These are phyloP conservation scores for Euphrasia arctica DNA, from an alignment of 305 asterid genomes.

Conservation along the genomic window DNA sequence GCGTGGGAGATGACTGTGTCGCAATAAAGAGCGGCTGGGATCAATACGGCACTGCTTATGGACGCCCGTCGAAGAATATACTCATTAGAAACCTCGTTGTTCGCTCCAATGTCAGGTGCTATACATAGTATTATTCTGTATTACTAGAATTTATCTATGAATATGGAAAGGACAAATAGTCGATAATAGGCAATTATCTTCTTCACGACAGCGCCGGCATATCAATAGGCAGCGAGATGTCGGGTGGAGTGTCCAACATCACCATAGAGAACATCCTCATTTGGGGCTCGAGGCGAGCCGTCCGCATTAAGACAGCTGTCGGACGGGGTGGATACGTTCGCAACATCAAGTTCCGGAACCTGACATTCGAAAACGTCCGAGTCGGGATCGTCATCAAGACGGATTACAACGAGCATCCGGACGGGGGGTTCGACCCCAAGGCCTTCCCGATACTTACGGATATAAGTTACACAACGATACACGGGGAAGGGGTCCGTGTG, in stretches of 20 bases:
- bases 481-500: constrained; percentile 79
- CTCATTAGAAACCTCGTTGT: not conserved
- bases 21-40: constrained; percentile 4
- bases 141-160: no score
- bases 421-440: constrained; percentile 59
- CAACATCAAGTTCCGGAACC: constrained; percentile 14
- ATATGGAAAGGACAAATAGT: no score
- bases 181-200: no score
- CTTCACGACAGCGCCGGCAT: not conserved
- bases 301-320: not conserved
- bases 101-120: not conserved
- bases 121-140: not conserved
- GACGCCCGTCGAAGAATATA: constrained; percentile 2
- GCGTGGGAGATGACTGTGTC: not conserved
- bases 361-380: constrained; percentile 65
- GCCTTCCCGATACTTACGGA: constrained; percentile 64
- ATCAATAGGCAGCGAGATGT: constrained; percentile 3
- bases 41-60: not conserved
- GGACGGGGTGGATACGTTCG: not conserved
- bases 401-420: constrained; percentile 93
- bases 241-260: not conserved
- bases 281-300: not conserved
- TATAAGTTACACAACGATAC: constrained; percentile 68
- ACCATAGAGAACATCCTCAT: not conserved
- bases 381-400: no score